Base-by-base conservation (phyloP, 1,284 basidiomycete genomes). In the Irpex lacteus region DNA sequence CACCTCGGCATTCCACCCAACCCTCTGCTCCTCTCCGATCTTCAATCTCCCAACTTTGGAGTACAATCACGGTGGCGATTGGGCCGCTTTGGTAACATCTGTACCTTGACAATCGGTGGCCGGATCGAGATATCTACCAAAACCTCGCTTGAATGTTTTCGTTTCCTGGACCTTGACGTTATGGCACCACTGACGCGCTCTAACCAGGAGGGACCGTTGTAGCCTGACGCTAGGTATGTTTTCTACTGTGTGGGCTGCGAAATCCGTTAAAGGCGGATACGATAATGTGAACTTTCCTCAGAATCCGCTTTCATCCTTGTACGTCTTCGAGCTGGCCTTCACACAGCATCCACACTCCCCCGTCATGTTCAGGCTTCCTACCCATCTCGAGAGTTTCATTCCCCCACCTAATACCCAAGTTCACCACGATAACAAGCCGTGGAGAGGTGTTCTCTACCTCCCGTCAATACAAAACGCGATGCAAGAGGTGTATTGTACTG, bases 401-500 rank as follows among this genome's bases (percentile, higher is more conserved):
- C 84, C 85, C 62, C 78, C 83, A 64, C 83, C 84, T 54, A 76
- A 74, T 61, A 75, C 78, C 26, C 84, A 84, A 72, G 73, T 76
- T 57, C 76, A 72, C 34, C 74, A 71, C 44, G 66, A 70, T 7
- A 69, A 73, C 53, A 44, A 44, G 15, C 83, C 85, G 19, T 88
- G 87, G 86, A 78, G 85, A 62, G 86, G 87, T 56, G 70, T 76
- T 4, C 76, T 88, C 71, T 73, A 67, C 61, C 63, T 65, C 64
- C 62, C 68, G 63, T 52, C 68, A 78, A 74, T 64, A 47, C 32
- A 63, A 55, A 63, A 65, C 62, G 68, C 71, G 77, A 73, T 71
- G 34, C 83, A 85, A 70, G 81, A 83, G 63, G 78, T 88, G 58
- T 78, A 75, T 60, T 84, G 87, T 67, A 85, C 84, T 18, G 85